Evolutionary conservation across 768 basidiomycete genomes (phyloP).

Genomic region (Tricholoma flavovirens): DNA sequence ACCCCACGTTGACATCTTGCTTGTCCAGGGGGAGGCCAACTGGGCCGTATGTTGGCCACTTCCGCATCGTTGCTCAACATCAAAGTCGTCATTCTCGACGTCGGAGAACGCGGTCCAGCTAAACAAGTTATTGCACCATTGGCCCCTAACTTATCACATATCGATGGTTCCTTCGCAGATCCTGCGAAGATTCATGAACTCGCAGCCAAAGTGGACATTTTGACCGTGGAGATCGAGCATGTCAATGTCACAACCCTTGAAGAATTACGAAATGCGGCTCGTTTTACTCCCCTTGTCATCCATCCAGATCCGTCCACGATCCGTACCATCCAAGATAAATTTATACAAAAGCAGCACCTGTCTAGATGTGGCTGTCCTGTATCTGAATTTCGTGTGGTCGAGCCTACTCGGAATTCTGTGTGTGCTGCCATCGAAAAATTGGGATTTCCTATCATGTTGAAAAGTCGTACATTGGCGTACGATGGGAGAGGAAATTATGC

Average conservation of each 20-base stretch:
- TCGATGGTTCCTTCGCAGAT: slow-evolving; percentile 88
- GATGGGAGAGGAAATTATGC: slow-evolving; percentile 94
- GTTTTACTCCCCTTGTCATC: slow-evolving; percentile 34
- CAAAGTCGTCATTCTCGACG: slow-evolving; percentile 79
- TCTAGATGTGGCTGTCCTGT: slow-evolving; percentile 53
- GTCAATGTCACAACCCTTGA: slow-evolving; percentile 76
- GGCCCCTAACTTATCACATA: slow-evolving; percentile 47
- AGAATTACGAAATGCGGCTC: slow-evolving; percentile 38
- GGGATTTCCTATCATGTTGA: slow-evolving; percentile 91
- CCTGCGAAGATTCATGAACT: slow-evolving; percentile 73
- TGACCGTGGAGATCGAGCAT: slow-evolving; percentile 97
- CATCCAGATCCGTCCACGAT: slow-evolving; percentile 84
- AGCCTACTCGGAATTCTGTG: slow-evolving; percentile 46
- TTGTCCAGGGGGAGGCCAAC: slow-evolving; percentile 83
- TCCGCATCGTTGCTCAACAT: slow-evolving; percentile 86
- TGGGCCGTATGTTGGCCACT: slow-evolving; percentile 93
- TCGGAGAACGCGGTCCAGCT: slow-evolving; percentile 74
- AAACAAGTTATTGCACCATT: slow-evolving; percentile 76
- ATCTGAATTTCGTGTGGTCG: slow-evolving; percentile 57
- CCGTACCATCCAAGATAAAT: slow-evolving; percentile 82
- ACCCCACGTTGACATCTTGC: slow-evolving; percentile 6
- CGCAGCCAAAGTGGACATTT: slow-evolving; percentile 72
- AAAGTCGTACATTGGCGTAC: slow-evolving; percentile 92
- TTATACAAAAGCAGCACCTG: slow-evolving; percentile 73
- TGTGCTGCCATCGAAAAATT: slow-evolving; percentile 47